Percentiles rank a stretch among this genome's conserved stretches.
phyloP scores from a whole-genome alignment of 352 stramenopile species.

The Pythium guiyangense region DNA sequence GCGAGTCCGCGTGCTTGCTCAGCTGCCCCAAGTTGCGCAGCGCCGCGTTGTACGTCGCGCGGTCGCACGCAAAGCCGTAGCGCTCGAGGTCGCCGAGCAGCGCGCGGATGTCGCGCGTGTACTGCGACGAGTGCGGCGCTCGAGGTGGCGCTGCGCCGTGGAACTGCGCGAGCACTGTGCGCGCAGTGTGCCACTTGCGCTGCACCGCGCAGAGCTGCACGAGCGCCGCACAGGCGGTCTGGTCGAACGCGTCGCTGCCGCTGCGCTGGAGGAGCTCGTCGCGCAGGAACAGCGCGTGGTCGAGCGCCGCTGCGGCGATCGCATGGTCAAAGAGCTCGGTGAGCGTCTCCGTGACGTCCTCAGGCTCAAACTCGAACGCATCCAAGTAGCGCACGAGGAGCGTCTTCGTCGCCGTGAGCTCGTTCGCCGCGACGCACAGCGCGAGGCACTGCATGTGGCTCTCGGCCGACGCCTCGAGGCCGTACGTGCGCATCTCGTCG shows the following conservation, averaged over 20 bases:
- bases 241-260: conserved; percentile 20
- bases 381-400: conserved; percentile 40
- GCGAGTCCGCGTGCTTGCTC: conserved; percentile 28
- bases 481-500: conserved; percentile 52
- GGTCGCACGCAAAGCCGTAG: conserved; percentile 29
- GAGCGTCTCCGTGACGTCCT: conserved; percentile 37
- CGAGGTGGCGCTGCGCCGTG: conserved; percentile 29
- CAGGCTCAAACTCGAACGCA: conserved; percentile 24
- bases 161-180: conserved; percentile 45
- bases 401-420: conserved; percentile 47
- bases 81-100: conserved; percentile 46
- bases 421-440: conserved; percentile 41
- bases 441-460: conserved; percentile 44
- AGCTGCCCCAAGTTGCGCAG: conserved; percentile 51
- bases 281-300: conserved; percentile 56
- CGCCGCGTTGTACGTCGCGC: conserved; percentile 57
- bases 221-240: conserved; percentile 35
- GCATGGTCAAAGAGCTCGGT: conserved; percentile 35
- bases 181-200: conserved; percentile 52
- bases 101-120: conserved; percentile 39
- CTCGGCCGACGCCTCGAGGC: conserved; percentile 47
- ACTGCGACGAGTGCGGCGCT: conserved; percentile 32
- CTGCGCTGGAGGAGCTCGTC: conserved; percentile 33
- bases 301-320: conserved; percentile 34
- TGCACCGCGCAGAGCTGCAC: conserved; percentile 42